Percentiles rank a stretch among this genome's conserved stretches.
phyloP scores from a whole-genome alignment of 1,284 basidiomycete genomes.

The Farysia itapuensis region DNA sequence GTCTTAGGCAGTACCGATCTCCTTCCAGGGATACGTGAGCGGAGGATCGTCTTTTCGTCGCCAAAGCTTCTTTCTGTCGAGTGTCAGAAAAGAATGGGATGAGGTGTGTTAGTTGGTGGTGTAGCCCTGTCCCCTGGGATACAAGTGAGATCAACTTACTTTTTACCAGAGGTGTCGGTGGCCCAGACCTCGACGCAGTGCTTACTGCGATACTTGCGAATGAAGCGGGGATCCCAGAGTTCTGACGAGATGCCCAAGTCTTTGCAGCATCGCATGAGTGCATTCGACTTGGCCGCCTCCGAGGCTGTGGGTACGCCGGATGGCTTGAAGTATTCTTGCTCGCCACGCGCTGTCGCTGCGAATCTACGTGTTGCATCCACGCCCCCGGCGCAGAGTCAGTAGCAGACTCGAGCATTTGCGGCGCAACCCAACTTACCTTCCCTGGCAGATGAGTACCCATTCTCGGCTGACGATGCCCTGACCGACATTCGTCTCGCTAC shows the following conservation, averaged over 20 bases:
- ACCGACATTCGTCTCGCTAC: conserved; percentile 76
- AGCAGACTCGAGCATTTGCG: background rate
- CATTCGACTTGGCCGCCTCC: conserved; percentile 94
- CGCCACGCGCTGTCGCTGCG: conserved; percentile 86
- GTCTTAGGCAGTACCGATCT: conserved; percentile 36
- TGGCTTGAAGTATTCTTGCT: conserved; percentile 95
- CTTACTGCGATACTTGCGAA: conserved; percentile 85
- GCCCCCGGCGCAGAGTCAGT: background rate
- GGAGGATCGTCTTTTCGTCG: conserved; percentile 55
- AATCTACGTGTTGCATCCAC: conserved; percentile 65
- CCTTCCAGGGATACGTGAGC: conserved; percentile 59
- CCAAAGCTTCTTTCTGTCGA: conserved; percentile 54
- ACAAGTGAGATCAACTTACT: conserved; percentile 66
- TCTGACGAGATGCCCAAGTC: conserved; percentile 94
- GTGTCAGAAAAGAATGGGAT: background rate
- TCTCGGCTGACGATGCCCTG: conserved; percentile 87
- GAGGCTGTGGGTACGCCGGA: conserved; percentile 88
- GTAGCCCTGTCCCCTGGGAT: too few species aligned
- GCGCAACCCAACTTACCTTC: conserved; percentile 77
- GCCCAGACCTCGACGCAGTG: conserved; percentile 79
- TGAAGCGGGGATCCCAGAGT: conserved; percentile 95
- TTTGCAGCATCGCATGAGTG: conserved; percentile 96
- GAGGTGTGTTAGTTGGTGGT: background rate
- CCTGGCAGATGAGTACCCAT: conserved; percentile 90
- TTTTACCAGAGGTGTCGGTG: conserved; percentile 73